Evolutionary conservation across 78 protist species (phyloP).

Genomic region (Creolimax fragrantissima): DNA sequence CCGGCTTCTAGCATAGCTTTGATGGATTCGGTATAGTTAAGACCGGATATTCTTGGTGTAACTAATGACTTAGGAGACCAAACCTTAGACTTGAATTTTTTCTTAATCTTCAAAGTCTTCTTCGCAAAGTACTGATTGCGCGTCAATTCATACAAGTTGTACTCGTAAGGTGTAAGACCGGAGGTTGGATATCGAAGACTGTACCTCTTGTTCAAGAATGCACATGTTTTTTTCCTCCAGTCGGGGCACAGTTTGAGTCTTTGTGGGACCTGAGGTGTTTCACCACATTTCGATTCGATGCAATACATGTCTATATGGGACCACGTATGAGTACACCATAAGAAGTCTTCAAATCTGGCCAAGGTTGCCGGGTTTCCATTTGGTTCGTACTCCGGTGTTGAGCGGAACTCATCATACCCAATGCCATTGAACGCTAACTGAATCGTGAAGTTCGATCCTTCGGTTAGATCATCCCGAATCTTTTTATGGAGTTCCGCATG

Average conservation of each 20-base stretch:
- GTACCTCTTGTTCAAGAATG: no score
- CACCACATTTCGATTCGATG: no score
- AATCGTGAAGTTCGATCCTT: constrained; percentile 4
- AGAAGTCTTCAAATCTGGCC: no score
- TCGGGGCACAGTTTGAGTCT: no score
- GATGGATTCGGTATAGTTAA: constrained; percentile 8
- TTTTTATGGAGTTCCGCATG: neutral
- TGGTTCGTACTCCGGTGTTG: no score
- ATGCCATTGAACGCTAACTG: neutral
- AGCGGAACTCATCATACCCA: neutral
- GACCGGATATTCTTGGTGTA: constrained; percentile 11
- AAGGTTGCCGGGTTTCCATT: no score
- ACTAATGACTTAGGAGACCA: constrained; percentile 17
- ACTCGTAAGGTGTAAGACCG: constrained; percentile 5
- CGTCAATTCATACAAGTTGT: neutral
- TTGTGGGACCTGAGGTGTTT: no score
- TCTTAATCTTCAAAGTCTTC: neutral
- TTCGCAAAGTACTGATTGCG: neutral
- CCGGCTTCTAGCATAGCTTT: constrained; percentile 6
- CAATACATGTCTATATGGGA: no score
- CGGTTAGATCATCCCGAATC: neutral
- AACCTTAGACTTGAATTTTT: neutral
- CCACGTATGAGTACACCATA: no score
- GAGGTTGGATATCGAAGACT: neutral
- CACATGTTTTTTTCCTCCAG: no score